Percentiles rank a stretch among this genome's conserved stretches.
These are phyloP conservation scores for Teratosphaeriaceae sp. DNA, from an alignment of 2,329 filamentous ascomycete genomes.

Conservation along the genomic window DNA sequence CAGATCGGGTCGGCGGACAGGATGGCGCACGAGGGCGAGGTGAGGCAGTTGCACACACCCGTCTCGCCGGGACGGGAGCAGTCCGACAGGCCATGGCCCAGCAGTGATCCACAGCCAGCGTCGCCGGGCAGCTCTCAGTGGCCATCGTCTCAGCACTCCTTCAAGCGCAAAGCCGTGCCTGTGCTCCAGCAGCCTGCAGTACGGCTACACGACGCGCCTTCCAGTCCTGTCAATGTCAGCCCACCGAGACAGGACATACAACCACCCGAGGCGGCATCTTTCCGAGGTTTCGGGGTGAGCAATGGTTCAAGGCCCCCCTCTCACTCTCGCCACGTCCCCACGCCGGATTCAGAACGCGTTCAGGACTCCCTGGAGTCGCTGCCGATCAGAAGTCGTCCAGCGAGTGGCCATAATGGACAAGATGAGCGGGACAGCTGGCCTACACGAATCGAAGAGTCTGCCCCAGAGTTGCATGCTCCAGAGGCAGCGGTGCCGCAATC, in stretches of 20 bases:
- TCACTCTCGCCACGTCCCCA: constrained; percentile 13
- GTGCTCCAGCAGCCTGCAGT: constrained; percentile 15
- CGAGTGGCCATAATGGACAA: constrained; percentile 14
- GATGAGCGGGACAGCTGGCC: too few species aligned
- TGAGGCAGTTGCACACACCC: constrained; percentile 1
- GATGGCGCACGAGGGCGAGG: constrained; percentile 5
- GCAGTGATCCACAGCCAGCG: background rate
- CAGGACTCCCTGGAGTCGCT: constrained; percentile 13
- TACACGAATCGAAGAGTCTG: constrained; percentile 22
- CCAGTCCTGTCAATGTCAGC: constrained; percentile 28
- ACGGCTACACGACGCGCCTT: constrained; percentile 26
- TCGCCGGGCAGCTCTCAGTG: background rate
- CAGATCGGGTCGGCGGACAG: too few species aligned
- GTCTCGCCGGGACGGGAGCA: background rate
- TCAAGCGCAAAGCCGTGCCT: background rate
- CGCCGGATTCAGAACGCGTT: constrained; percentile 18
- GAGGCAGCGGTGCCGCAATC: constrained; percentile 26
- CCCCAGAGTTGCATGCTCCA: constrained; percentile 13
- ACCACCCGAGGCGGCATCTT: constrained; percentile 24
- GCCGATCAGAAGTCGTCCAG: constrained; percentile 14
- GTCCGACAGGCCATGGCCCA: background rate
- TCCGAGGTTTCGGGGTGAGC: constrained; percentile 9
- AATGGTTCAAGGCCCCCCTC: background rate
- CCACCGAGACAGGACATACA: constrained; percentile 23
- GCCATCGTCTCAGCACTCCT: background rate